phyloP scores from a whole-genome alignment of 805 yeast genomes.

The Monosporozyma solicola region DNA sequence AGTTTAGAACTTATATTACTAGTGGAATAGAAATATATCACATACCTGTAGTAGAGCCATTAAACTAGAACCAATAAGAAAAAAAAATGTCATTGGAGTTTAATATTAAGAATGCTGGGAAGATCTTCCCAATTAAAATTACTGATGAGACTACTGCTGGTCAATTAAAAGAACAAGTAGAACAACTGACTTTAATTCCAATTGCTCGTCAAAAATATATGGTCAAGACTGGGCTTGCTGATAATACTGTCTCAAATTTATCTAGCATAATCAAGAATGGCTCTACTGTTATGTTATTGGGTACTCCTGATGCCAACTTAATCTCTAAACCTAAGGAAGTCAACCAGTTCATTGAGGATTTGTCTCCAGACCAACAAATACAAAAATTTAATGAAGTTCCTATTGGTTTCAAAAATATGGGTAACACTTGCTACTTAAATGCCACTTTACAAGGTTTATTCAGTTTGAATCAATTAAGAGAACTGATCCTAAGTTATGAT shows the following conservation, averaged over 20 bases:
- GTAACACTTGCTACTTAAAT: conserved; percentile 91
- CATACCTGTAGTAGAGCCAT: neutral
- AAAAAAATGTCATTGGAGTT: conserved; percentile 8
- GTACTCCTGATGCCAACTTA: conserved; percentile 69
- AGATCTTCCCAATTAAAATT: conserved; percentile 43
- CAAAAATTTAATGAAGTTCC: conserved; percentile 49
- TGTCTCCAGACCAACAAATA: conserved; percentile 33
- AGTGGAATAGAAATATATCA: neutral
- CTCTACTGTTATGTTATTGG: conserved; percentile 77
- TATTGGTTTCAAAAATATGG: conserved; percentile 86
- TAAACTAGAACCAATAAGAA: neutral
- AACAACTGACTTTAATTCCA: conserved; percentile 72
- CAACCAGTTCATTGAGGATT: conserved; percentile 61
- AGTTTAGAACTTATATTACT: neutral
- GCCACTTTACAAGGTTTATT: conserved; percentile 84
- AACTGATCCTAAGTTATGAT: conserved; percentile 48
- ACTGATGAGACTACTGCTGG: conserved; percentile 33
- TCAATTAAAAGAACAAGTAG: conserved; percentile 58
- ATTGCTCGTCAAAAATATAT: conserved; percentile 82
- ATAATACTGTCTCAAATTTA: conserved; percentile 42
- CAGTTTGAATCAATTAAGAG: conserved; percentile 65
- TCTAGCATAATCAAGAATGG: conserved; percentile 50
- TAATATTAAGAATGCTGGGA: conserved; percentile 59
- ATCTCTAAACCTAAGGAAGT: conserved; percentile 43
- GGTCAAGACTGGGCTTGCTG: conserved; percentile 76